These are phyloP conservation scores for Pythium volutum DNA, from an alignment of 352 stramenopile genomes.

Conservation along the genomic window DNA sequence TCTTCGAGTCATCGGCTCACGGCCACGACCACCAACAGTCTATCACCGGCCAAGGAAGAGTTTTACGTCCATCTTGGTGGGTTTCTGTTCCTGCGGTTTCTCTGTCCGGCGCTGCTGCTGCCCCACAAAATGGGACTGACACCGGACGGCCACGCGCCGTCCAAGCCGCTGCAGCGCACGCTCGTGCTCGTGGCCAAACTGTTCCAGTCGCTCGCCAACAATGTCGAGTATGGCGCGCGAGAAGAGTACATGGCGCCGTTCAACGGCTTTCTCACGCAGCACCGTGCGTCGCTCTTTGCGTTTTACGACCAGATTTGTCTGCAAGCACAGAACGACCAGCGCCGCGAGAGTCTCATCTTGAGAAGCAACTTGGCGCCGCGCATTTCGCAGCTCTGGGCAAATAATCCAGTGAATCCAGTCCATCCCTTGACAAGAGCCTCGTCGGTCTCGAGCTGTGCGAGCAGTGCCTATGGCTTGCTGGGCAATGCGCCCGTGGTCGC, in stretches of 20 bases:
- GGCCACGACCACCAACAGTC: not conserved
- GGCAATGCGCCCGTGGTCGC: constrained; percentile 15
- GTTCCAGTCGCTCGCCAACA: constrained; percentile 80
- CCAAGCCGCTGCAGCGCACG: constrained; percentile 55
- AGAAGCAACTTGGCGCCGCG: constrained; percentile 55
- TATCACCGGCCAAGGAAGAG: constrained; percentile 49
- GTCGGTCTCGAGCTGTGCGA: not conserved
- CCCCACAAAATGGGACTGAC: constrained; percentile 73
- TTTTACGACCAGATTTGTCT: constrained; percentile 82
- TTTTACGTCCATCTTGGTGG: constrained; percentile 77
- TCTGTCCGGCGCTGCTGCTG: constrained; percentile 73
- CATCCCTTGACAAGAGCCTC: not conserved
- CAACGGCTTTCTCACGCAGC: constrained; percentile 59
- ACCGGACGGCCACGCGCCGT: constrained; percentile 34
- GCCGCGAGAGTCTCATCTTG: constrained; percentile 58
- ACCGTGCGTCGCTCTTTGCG: constrained; percentile 50
- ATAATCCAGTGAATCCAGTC: not conserved
- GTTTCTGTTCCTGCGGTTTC: constrained; percentile 72
- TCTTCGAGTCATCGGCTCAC: not conserved
- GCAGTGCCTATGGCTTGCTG: constrained; percentile 12
- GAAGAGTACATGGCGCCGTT: constrained; percentile 82
- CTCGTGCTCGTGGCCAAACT: constrained; percentile 78
- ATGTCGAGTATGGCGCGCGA: constrained; percentile 59
- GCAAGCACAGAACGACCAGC: constrained; percentile 58
- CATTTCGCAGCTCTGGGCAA: constrained; percentile 59